These are phyloP conservation scores for Cymbomonas tetramitiformis DNA, from an alignment of 139 green algal species.

Conservation along the genomic window DNA sequence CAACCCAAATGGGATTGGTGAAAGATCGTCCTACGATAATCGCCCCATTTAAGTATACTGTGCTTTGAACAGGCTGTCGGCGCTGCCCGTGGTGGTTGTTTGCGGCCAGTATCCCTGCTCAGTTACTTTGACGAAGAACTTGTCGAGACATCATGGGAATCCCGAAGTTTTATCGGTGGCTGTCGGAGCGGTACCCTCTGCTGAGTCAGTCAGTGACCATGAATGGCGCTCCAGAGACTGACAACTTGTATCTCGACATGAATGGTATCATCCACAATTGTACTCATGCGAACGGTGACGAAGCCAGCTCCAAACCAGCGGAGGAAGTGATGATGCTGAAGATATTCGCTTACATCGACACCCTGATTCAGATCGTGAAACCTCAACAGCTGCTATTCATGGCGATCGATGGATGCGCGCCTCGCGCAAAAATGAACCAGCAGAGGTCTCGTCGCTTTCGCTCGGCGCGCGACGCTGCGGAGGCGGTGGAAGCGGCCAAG, in stretches of 20 bases:
- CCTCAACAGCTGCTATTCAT: conserved; percentile 76
- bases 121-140: too few relatives aligned
- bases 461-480: conserved; percentile 5
- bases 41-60: too few relatives aligned
- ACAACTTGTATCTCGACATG: conserved; percentile 91
- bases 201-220: conserved; percentile 62
- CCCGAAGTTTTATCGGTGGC: conserved; percentile 90
- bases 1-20: too few relatives aligned
- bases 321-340: conserved; percentile 78
- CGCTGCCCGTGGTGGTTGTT: too few relatives aligned
- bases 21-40: too few relatives aligned
- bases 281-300: conserved; percentile 70
- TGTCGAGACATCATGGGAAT: conserved; percentile 38
- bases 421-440: conserved; percentile 92
- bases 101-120: too few relatives aligned
- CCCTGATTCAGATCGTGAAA: conserved; percentile 71
- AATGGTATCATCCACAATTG: conserved; percentile 93
- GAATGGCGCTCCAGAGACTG: conserved; percentile 49
- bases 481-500: background rate
- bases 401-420: conserved; percentile 84
- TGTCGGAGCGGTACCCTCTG: conserved; percentile 83
- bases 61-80: too few relatives aligned
- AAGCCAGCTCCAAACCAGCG: conserved; percentile 41
- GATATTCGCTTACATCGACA: conserved; percentile 79
- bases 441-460: conserved; percentile 66